Base-by-base conservation (phyloP, 768 basidiomycete species). In the Tephrocybe sp. region DNA sequence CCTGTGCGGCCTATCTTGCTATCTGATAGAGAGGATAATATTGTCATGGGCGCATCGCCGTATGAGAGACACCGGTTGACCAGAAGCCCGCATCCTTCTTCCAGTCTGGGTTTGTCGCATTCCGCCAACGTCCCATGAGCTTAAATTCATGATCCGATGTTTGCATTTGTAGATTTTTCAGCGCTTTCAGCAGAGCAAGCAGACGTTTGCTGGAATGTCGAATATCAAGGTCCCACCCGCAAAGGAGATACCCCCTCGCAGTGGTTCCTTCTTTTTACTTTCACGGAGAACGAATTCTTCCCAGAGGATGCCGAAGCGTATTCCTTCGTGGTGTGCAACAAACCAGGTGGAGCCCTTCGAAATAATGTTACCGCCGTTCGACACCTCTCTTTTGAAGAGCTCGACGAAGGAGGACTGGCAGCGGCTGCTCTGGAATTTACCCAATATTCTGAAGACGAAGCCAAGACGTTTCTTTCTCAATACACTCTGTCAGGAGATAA, bases 211-310 rank as follows among this genome's bases (percentile, higher is more conserved):
- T 58, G 55, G 64, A 49, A 49, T 5, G 45, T 60, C 12, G 56
- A 66, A 49, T 40, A 60, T 15, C 46, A n/a, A n/a, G n/a, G 49
- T 45, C 58, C 60, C 47, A 22, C 47, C 28, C 25, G 24, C 9
- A 38, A 34, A 9, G 35, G 35, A 22, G 44, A 49, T 16, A 37
- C 31, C 7, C 34, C 30, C 26, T 8, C n/a, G 18, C 46, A 30
- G 12, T 70, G 67, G 68, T 47, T 44, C 25, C 42, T 63, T 9
- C 51, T 63, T 13, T 66, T 59, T 40, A 45, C 60, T 9, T 69
- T 71, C 47, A 46, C 60, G 4, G 68, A 68, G 42, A 54, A 52
- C n/a, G 68, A 69, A 41, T 62, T 51, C 39, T 65, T 54, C 44
- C 41, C 37, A 2, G n/a, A 18, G 8, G 69, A 69, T 49, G 55